Base-by-base conservation (phyloP, 345 rosid genomes). In the Eucalyptus erythrocorys region DNA sequence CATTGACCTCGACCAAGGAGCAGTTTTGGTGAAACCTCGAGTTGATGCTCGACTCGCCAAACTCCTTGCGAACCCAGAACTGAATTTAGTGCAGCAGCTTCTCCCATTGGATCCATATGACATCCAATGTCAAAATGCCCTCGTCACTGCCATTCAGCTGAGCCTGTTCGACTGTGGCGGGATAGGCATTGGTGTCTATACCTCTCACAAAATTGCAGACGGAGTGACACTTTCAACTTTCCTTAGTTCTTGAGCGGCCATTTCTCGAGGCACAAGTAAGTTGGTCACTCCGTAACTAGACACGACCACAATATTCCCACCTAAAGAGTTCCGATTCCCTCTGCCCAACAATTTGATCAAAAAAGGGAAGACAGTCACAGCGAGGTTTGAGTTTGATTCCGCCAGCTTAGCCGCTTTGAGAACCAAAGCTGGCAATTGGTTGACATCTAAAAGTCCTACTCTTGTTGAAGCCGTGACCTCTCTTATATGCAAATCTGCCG, bases 1-100 rank as follows among this genome's bases (percentile, higher is more conserved):
- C 12, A 66, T 92, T 30, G 93, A 94, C 86, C 89, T 88, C 61
- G 94, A 93, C 49, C 88, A 86, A 49, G 95, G 95, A 26, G 94
- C 89, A 30, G 79, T 90, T 64, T 93, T 88, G 30, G 84, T 92
- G 34, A 93, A 91, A 88, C 93, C 93, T 82, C 84, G 15, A 86
- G 92, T 90, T 37, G 88, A 91, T 37, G 49, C 86, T 32, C 45
- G 8, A 87, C 90, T 94, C 76, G 88, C 94, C 2, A 87, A 88
- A 85, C 85, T 91, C 90, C 91, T 93, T 37, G 51, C n/a, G 48
- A 88, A 80, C n/a, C 93, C 93, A 14, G 86, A 87, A 42, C 80
- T 34, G 10, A 86, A 90, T 55, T 57, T 89, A 34, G 26, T 93
- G 24, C 87, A 90, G 57, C 55, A 45, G 50, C 91, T 94, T 86